Conservation (phyloP, 2,329 filamentous ascomycete genomes). For the Botryosphaeria dothidea region DNA sequence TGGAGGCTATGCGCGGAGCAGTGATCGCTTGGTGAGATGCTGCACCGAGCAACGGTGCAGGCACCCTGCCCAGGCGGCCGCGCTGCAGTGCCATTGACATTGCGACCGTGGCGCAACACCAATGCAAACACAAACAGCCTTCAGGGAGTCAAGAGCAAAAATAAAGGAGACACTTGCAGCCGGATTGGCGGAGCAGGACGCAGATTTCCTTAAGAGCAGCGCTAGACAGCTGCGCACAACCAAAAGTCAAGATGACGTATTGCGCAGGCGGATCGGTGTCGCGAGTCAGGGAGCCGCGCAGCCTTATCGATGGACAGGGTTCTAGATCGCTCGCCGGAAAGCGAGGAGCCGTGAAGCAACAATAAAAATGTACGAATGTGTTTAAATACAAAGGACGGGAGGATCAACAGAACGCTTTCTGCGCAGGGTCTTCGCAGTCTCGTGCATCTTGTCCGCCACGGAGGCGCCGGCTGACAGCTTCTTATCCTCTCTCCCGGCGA, state of each 20-base stretch:
- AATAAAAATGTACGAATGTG: background rate
- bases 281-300: constrained; percentile 12
- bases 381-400: background rate
- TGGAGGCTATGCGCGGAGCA: background rate
- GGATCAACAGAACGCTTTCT: too few species aligned
- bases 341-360: background rate
- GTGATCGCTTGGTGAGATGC: background rate
- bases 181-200: background rate
- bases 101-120: background rate
- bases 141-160: background rate
- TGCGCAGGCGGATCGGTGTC: background rate
- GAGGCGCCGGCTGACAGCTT: background rate
- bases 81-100: constrained; percentile 21
- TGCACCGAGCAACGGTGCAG: constrained; percentile 6
- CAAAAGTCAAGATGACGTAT: constrained; percentile 16
- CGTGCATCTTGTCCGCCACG: background rate
- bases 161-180: background rate
- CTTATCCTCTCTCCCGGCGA: background rate
- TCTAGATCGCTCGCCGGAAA: constrained; percentile 1
- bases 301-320: background rate
- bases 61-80: constrained; percentile 11
- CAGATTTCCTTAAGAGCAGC: background rate
- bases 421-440: background rate
- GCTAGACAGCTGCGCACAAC: background rate
- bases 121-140: background rate